Evolutionary conservation across 306 rosid species (phyloP).

Genomic region (Vigna nakashimae): DNA sequence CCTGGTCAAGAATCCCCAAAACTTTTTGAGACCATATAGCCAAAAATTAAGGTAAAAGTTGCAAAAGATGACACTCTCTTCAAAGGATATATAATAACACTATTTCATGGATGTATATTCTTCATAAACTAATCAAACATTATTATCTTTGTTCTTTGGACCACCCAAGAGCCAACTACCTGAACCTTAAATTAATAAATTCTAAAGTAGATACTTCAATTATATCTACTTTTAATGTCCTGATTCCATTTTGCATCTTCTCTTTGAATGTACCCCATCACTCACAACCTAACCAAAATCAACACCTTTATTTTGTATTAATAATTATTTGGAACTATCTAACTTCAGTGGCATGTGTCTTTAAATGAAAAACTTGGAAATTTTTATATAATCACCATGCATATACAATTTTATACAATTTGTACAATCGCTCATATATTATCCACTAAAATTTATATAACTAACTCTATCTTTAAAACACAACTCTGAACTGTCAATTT

Average conservation of each 20-base stretch:
- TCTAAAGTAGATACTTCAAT: conserved; percentile 29
- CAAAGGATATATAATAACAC: conserved; percentile 27
- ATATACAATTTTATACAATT: no score
- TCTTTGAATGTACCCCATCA: conserved; percentile 24
- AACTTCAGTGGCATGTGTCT: no score
- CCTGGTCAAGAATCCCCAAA: neutral
- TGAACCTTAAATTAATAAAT: conserved; percentile 9
- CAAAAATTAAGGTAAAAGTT: conserved; percentile 14
- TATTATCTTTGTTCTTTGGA: conserved; percentile 41
- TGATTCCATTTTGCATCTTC: conserved; percentile 50
- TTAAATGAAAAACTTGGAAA: neutral
- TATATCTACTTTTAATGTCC: conserved; percentile 40
- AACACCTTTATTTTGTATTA: conserved; percentile 7
- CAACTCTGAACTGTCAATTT: neutral
- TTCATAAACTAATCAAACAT: conserved; percentile 36
- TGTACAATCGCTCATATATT: no score
- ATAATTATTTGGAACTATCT: conserved; percentile 30
- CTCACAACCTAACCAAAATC: conserved; percentile 11
- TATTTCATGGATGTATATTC: conserved; percentile 8
- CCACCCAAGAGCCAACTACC: conserved; percentile 44
- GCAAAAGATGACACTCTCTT: conserved; percentile 37
- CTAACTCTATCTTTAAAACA: no score
- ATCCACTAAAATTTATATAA: no score
- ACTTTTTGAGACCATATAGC: conserved; percentile 39
- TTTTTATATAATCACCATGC: no score